Percentiles rank a stretch among this genome's conserved stretches.
These are phyloP conservation scores for Crucihimalaya himalaica DNA, from an alignment of 345 rosid genomes.

Conservation along the genomic window DNA sequence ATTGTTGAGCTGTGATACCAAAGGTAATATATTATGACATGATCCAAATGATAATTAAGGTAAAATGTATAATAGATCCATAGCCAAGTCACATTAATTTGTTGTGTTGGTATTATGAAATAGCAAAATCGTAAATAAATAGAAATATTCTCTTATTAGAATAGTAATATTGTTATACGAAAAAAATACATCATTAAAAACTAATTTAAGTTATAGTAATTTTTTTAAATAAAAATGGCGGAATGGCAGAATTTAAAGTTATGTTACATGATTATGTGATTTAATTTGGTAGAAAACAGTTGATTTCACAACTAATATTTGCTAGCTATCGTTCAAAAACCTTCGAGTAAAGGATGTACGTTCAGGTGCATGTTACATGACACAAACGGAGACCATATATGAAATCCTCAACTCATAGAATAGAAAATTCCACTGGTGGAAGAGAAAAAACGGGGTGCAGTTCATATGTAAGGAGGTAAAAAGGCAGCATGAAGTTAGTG, in stretches of 20 bases:
- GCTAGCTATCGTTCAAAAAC: not conserved
- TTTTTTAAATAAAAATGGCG: not conserved
- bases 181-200: too few species aligned
- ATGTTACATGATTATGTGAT: not conserved
- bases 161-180: not conserved
- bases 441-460: slow-evolving; percentile 14
- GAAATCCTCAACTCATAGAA: not conserved
- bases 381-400: not conserved
- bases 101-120: not conserved
- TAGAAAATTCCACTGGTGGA: not conserved
- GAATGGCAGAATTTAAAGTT: not conserved
- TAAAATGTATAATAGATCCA: not conserved
- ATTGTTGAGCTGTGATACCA: slow-evolving; percentile 54
- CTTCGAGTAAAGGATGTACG: not conserved
- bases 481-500: slow-evolving; percentile 11
- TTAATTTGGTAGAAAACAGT: not conserved
- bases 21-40: not conserved
- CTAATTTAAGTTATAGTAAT: too few species aligned
- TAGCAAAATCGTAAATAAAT: not conserved
- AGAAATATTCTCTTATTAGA: too few species aligned
- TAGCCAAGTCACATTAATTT: not conserved
- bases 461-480: not conserved
- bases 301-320: not conserved
- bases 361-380: not conserved
- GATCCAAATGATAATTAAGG: not conserved